Base-by-base conservation (phyloP, 164 flowering plant species). In the Santalum album region DNA sequence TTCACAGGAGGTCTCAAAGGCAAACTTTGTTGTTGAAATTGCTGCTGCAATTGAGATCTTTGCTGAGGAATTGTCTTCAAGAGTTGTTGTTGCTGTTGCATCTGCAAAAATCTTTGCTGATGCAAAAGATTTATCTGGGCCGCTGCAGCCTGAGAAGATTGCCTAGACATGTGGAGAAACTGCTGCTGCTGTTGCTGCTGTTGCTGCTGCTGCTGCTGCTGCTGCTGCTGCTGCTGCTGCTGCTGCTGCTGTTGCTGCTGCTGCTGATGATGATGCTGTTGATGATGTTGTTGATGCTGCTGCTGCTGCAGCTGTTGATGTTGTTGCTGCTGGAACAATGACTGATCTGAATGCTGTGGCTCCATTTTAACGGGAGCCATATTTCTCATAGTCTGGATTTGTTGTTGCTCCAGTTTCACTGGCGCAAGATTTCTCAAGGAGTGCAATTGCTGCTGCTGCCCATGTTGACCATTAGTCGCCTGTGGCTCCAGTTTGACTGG, bases 401-500 rank as follows among this genome's bases (percentile, higher is more conserved):
- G 91, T 54, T 84, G n/a, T n/a, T n/a, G 86, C 62, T 91, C 96
- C 68, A 84, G 44, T 69, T 91, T 87, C 25, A 85, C 89, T 35
- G 72, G 65, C 60, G 69, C 72, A 43, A 77, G 73, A 65, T 64
- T 77, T 40, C 94, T 68, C 70, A 84, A 26, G 3, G 84, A 49
- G 38, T 78, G 86, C 69, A 79, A 45, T 63, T 82, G 90, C 65
- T 76, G 84, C 56, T 65, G 86, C 49, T 68, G 78, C 25, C 76
- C 85, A 60, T 65, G 83, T 29, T 79, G 95, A 57, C 85, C 95
- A 68, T 49, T 74, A 12, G 59, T 54, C 65, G 66, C 69, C 63
- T 86, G 91, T 1, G 87, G 78, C 71, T 88, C 98, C 63, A 91
- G 42, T 71, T 91, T 91, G n/a, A 87, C 88, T 48, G 77, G 66